These are phyloP conservation scores for Chaetomiaceae sp. DNA, from an alignment of 2,329 filamentous ascomycete species.

Conservation along the genomic window DNA sequence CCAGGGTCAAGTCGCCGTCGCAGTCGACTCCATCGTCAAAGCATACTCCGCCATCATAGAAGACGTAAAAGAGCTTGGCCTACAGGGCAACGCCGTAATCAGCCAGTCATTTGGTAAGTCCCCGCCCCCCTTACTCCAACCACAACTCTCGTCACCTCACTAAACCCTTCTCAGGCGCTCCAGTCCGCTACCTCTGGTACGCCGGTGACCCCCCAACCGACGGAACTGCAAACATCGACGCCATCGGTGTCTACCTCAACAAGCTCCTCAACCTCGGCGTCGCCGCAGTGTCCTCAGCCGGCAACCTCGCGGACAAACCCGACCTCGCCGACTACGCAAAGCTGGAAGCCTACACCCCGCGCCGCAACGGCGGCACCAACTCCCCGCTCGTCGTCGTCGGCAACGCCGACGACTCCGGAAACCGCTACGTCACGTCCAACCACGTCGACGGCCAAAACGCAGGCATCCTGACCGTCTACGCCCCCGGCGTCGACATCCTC, in stretches of 20 bases:
- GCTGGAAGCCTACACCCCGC: background rate
- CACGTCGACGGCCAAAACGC: background rate
- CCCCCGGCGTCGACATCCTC: background rate
- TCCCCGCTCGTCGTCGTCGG: background rate
- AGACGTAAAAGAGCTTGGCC: background rate
- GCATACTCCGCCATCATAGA: background rate
- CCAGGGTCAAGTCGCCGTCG: background rate
- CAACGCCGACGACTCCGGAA: background rate
- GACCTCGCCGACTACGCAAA: background rate
- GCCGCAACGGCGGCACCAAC: conserved; percentile 3
- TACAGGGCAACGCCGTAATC: background rate
- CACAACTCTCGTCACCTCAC: no score
- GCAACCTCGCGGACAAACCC: background rate
- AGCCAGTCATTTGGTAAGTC: conserved; percentile 1
- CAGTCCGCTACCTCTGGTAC: background rate
- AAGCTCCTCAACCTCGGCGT: background rate
- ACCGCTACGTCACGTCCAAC: background rate
- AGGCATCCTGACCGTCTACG: background rate
- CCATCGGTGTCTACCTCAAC: background rate
- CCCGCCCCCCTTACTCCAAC: background rate
- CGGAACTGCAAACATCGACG: background rate
- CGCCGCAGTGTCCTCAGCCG: background rate
- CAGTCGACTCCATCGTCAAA: background rate
- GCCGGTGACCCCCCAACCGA: background rate
- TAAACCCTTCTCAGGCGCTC: background rate